A percentile compares a stretch with the other conserved stretches of the same genome.
phyloP scores from a whole-genome alignment of 495 filamentous ascomycete species.

The Talaromyces nanjingensis region DNA sequence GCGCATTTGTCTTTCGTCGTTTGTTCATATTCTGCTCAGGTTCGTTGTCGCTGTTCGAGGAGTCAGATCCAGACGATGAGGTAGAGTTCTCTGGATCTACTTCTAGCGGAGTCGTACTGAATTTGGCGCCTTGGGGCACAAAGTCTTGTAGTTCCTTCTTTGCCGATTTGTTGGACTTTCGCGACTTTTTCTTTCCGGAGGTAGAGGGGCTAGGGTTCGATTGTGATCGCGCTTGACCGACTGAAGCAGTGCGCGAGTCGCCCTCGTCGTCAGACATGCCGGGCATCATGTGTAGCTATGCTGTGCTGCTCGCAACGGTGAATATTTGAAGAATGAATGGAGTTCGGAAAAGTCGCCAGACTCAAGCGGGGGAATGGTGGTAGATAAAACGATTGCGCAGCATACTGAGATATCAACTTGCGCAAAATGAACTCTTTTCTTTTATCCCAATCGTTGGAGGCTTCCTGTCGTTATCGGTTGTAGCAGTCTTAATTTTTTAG shows the following conservation, averaged over 20 bases:
- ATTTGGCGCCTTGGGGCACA: conserved; percentile 32
- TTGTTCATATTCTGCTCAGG: not conserved
- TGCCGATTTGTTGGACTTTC: conserved; percentile 18
- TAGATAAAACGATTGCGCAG: not conserved
- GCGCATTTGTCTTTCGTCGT: conserved; percentile 18
- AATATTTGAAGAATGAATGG: not conserved
- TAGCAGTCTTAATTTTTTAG: not conserved
- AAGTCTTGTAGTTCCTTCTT: conserved; percentile 26
- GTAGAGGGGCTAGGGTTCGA: not conserved
- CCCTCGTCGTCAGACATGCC: conserved; percentile 29
- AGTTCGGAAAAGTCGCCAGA: not conserved
- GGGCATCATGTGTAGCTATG: conserved; percentile 17
- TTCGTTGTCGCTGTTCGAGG: conserved; percentile 11
- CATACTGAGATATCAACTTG: not conserved
- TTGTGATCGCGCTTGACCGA: conserved; percentile 24
- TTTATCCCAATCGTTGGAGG: too few species aligned
- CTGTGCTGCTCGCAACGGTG: not conserved
- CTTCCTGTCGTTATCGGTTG: not conserved
- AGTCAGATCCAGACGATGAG: conserved; percentile 25
- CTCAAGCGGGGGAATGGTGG: not conserved
- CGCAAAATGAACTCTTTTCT: too few species aligned
- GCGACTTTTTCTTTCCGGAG: conserved; percentile 20
- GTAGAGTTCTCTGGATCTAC: conserved; percentile 28
- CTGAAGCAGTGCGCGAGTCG: conserved; percentile 36
- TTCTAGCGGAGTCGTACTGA: conserved; percentile 26